Evolutionary conservation across 2,329 filamentous ascomycete genomes (phyloP).

Genomic region (Penicillium glabrum): DNA sequence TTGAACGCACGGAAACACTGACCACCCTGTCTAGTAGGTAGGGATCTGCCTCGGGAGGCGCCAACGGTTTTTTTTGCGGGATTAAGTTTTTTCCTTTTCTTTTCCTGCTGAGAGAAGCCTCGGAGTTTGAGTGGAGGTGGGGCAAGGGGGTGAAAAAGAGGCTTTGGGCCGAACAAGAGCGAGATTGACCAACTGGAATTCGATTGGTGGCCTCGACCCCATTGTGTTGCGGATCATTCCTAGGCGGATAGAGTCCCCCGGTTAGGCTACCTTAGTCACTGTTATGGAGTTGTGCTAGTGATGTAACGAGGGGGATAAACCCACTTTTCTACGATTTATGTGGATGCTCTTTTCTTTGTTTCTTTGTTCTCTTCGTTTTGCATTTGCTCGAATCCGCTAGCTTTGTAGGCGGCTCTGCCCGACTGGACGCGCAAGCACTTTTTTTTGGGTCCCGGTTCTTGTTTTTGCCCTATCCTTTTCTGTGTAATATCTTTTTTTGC

Average conservation of each 20-base stretch:
- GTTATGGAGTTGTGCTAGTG: not conserved
- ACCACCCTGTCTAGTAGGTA: slow-evolving; percentile 15
- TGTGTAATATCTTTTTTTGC: not conserved
- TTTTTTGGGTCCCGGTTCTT: not conserved
- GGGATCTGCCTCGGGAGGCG: slow-evolving; percentile 19
- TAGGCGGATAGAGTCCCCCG: not conserved
- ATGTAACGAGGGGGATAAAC: not conserved
- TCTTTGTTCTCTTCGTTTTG: slow-evolving; percentile 4
- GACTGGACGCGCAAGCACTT: not conserved
- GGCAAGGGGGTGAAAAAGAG: not conserved
- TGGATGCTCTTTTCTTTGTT: not conserved
- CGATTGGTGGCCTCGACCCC: not conserved
- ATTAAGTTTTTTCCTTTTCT: not conserved
- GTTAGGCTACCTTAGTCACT: not conserved
- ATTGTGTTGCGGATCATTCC: not conserved
- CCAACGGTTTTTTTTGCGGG: slow-evolving; percentile 16
- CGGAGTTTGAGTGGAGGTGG: not conserved
- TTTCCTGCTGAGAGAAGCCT: not conserved
- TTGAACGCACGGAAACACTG: slow-evolving; percentile 14
- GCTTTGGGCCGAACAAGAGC: not conserved
- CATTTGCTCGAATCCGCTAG: not conserved
- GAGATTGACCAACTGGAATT: not conserved
- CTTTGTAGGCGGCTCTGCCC: slow-evolving; percentile 1
- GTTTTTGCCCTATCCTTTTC: not conserved
- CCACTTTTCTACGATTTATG: not conserved